phyloP scores from a whole-genome alignment of 1,139 yeast genomes.

The Pichiaceae sp. region DNA sequence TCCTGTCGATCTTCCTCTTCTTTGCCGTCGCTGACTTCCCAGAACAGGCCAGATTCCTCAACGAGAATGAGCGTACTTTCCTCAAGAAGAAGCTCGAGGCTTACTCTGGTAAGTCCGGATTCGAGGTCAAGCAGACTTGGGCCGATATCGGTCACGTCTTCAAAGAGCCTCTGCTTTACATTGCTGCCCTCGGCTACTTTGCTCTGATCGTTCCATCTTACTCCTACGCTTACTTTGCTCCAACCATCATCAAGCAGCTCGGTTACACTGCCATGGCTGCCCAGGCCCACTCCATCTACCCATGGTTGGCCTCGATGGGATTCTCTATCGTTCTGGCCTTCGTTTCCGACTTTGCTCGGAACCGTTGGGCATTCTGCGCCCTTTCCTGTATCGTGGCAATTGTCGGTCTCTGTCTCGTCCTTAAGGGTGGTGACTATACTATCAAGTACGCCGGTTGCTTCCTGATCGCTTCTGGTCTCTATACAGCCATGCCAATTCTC shows the following conservation, averaged over 20 bases:
- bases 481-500: constrained; percentile 65
- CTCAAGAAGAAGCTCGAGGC: constrained; percentile 47
- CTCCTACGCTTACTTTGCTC: constrained; percentile 66
- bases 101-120: constrained; percentile 47
- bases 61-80: constrained; percentile 37
- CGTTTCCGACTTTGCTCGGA: constrained; percentile 38
- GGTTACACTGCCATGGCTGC: constrained; percentile 56
- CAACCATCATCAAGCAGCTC: constrained; percentile 48
- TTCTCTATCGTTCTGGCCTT: constrained; percentile 39
- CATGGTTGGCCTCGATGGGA: constrained; percentile 62
- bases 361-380: constrained; percentile 42
- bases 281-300: constrained; percentile 62
- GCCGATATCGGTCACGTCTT: constrained; percentile 35
- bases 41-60: constrained; percentile 47
- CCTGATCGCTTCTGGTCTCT: constrained; percentile 56
- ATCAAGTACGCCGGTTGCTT: constrained; percentile 68
- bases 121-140: constrained; percentile 36
- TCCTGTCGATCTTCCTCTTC: constrained; percentile 51
- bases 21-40: constrained; percentile 71
- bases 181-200: constrained; percentile 54
- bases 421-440: constrained; percentile 25
- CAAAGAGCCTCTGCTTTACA: constrained; percentile 45
- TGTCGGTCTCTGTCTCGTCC: constrained; percentile 47
- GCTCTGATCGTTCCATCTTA: constrained; percentile 60
- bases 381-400: constrained; percentile 35